phyloP scores from a whole-genome alignment of 768 basidiomycete species.

The Asterophora parasitica region DNA sequence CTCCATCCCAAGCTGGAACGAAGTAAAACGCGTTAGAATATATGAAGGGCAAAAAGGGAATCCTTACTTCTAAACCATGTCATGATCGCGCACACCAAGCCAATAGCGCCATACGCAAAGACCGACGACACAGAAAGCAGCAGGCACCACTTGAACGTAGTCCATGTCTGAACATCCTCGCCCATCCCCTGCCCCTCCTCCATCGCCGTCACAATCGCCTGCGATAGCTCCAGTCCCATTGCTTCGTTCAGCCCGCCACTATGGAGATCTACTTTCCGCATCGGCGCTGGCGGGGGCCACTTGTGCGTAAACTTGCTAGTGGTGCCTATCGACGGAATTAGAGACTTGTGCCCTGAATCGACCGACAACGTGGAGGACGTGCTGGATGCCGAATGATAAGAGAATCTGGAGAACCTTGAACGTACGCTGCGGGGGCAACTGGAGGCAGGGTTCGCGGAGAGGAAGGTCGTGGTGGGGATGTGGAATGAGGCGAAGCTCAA shows the following conservation, averaged over 20 bases:
- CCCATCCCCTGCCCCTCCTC: constrained; percentile 33
- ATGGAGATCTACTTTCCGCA: constrained; percentile 18
- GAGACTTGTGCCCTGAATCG: constrained; percentile 24
- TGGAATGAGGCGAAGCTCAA: constrained; percentile 17
- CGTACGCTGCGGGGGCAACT: constrained; percentile 14
- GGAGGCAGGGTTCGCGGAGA: constrained; percentile 1
- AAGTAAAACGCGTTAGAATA: no score
- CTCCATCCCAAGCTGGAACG: constrained; percentile 48
- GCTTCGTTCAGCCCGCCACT: not conserved
- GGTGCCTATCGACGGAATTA: constrained; percentile 28
- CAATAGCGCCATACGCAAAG: constrained; percentile 48
- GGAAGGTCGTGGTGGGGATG: constrained; percentile 6
- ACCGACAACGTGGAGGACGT: constrained; percentile 15
- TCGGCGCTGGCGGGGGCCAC: constrained; percentile 41
- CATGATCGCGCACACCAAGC: constrained; percentile 45
- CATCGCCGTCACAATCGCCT: constrained; percentile 22
- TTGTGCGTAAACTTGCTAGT: constrained; percentile 46
- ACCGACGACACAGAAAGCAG: constrained; percentile 51
- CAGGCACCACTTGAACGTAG: constrained; percentile 56
- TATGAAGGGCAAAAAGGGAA: no score
- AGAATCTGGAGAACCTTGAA: constrained; percentile 15
- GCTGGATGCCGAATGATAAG: constrained; percentile 8
- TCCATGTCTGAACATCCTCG: constrained; percentile 47
- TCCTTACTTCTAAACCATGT: constrained; percentile 57
- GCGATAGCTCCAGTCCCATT: constrained; percentile 1